A percentile compares a stretch with the other conserved stretches of the same genome.
Evolutionary conservation across 2,329 filamentous ascomycete species (phyloP).

Genomic region (Penicillium sp.): DNA sequence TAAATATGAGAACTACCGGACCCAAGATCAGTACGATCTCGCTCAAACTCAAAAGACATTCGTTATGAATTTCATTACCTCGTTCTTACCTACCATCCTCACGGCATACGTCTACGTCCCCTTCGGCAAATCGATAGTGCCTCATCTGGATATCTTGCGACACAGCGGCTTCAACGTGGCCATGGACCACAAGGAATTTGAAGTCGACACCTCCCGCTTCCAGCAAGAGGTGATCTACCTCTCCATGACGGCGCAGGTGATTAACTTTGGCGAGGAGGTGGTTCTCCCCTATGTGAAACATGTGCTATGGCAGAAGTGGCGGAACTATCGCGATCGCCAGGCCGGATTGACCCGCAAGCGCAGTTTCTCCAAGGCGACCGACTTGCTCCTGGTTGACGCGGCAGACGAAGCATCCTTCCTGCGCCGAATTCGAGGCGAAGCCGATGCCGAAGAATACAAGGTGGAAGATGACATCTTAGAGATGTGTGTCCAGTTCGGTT

Average conservation of each 20-base stretch:
- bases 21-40: conserved; percentile 74
- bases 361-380: conserved; percentile 39
- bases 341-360: conserved; percentile 35
- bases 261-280: conserved; percentile 81
- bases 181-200: conserved; percentile 58
- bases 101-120: conserved; percentile 94
- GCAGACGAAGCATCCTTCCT: conserved; percentile 80
- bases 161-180: conserved; percentile 46
- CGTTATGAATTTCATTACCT: conserved; percentile 93
- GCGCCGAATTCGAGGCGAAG: conserved; percentile 74
- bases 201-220: conserved; percentile 77
- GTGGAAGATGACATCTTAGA: conserved; percentile 88
- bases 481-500: conserved; percentile 88
- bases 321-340: conserved; percentile 27
- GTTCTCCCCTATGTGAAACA: conserved; percentile 83
- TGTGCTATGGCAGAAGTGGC: conserved; percentile 69
- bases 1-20: conserved; percentile 88
- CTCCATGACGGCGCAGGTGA: conserved; percentile 87
- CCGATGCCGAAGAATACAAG: conserved; percentile 78
- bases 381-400: conserved; percentile 58
- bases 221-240: conserved; percentile 94
- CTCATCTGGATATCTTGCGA: conserved; percentile 80
- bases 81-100: conserved; percentile 86
- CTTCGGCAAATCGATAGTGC: conserved; percentile 78
- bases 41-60: conserved; percentile 91